Evolutionary conservation across 495 filamentous ascomycete genomes (phyloP), one percentile per base, ranked within the genome.

Genomic region (Cenococcum geophilum): DNA sequence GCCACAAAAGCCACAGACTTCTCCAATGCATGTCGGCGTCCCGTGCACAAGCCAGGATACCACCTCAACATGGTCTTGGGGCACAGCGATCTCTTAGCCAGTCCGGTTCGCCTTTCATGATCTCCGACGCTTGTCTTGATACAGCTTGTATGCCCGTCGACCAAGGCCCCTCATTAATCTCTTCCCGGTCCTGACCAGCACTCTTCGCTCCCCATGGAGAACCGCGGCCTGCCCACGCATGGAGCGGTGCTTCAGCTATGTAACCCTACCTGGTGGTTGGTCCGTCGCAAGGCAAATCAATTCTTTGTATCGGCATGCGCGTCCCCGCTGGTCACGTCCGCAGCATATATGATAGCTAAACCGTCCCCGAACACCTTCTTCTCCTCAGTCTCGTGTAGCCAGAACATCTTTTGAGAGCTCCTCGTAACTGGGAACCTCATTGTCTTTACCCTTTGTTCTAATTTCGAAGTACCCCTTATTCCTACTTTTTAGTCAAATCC

Each of bases 131-230:
- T 10, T 52, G 14, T 16, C 49, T 23, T 8, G 23, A 23, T 32
- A 8, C 49, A 52, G 21, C 11, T 5, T 25, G 18, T 32, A 52
- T 10, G 49, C 49, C 49, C 49, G 49, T 32, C 14, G 22, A 23
- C 23, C 49, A 52, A 16, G 20, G 20, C 49, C 49, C 16, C 25
- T 27, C 49, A 52, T 52, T 20, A 32, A 52, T 27, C 49, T 52
- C 21, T 23, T 52, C 21, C 49, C 25, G 21, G 21, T 23, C 18
- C 5, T 9, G 25, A 25, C 21, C 21, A 52, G 49, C 49, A 52
- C 4, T 11, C 23, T 25, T 32, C 21, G 14, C 49, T 23, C 14
- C 21, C 20, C 21, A 52, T 32, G 49, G 49, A 23, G 14, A 27
- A 32, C 21, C 10, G 21, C 49, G 21, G 23, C 49, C 49, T 23